These are phyloP conservation scores for Megacollybia platyphylla DNA, from an alignment of 1,284 basidiomycete species.

Conservation along the genomic window DNA sequence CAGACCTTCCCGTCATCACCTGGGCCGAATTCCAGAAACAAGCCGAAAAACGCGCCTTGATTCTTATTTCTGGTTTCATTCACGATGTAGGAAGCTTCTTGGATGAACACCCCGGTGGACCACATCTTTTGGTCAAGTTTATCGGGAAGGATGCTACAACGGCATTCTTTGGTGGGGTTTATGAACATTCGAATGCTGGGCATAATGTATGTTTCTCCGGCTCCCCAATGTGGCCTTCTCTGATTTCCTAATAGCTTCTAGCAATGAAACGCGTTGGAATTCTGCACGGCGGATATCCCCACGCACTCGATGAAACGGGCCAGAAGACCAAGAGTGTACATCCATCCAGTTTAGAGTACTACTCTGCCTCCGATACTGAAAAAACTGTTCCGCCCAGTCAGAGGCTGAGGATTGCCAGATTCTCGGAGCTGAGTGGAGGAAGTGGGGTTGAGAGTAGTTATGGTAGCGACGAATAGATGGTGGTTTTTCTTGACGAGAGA, in stretches of 20 bases:
- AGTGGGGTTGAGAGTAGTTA: constrained; percentile 18
- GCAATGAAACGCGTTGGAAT: constrained; percentile 84
- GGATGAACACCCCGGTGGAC: constrained; percentile 37
- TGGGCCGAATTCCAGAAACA: constrained; percentile 44
- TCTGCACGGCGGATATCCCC: constrained; percentile 64
- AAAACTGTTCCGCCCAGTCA: constrained; percentile 56
- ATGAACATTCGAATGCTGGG: constrained; percentile 88
- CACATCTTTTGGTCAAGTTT: constrained; percentile 54
- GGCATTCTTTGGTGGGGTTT: constrained; percentile 90
- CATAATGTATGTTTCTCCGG: constrained; percentile 48
- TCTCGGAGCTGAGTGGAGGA: constrained; percentile 45
- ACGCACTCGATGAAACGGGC: constrained; percentile 16
- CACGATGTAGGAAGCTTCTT: constrained; percentile 82
- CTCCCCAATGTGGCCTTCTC: neutral
- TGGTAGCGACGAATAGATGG: neutral
- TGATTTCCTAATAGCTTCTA: constrained; percentile 13
- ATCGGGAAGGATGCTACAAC: constrained; percentile 81
- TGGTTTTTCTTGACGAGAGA: too few relatives aligned
- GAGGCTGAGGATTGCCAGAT: constrained; percentile 53
- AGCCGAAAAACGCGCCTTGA: constrained; percentile 60
- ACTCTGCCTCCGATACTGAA: constrained; percentile 18
- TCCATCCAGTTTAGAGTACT: neutral
- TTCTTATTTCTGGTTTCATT: constrained; percentile 83
- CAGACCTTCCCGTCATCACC: constrained; percentile 37
- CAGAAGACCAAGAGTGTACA: constrained; percentile 1